Base-by-base conservation (phyloP, 306 rosid genomes). In the Morella rubra region DNA sequence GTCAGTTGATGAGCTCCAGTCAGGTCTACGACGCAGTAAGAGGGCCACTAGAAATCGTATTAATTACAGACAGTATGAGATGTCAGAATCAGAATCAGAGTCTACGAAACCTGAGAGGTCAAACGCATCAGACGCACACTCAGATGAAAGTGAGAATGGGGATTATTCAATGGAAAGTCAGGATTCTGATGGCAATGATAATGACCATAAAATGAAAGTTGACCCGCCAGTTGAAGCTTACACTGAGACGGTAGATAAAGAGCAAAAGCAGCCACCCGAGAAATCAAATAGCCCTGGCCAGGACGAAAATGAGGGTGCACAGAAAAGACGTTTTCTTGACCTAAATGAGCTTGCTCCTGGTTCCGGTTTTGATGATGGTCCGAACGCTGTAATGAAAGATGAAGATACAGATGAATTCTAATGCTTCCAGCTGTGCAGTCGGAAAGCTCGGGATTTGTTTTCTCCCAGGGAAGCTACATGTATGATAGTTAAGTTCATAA, bases 271-370 rank as follows among this genome's bases (percentile, higher is more conserved):
- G 46, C 86, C 95, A 56, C 97, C 88, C 58, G 97, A 89, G 74
- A 92, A 92, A 76, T 76, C 66, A 79, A 80, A 52, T 77, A 88
- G 91, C 84, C 94, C 90, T 44, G 93, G 83, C 51, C 90, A 85
- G 76, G 96, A 89, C 45, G 96, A 91, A 87, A 85, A 81, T 7
- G 96, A 91, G 75, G 91, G 93, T 72, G 61, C 88, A 18, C 82
- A 66, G 76, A 89, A 90, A 75, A 88, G 93, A 76, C 93, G 88
- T 59, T 92, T 92, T 86, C 99, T 96, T 19, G 99, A 96, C 82
- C 87, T 95, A 81, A 96, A 96, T 53, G 97, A 96, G 86, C 93
- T 90, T 80, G 99, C 99, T 71, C 97, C 99, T 20, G 91, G 87
- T 74, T 87, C 99, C 50, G 95, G 98, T 82, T 90, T 96, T 24